Conservation (phyloP, 1,139 yeast genomes). For the Yamadazyma taylorii region DNA sequence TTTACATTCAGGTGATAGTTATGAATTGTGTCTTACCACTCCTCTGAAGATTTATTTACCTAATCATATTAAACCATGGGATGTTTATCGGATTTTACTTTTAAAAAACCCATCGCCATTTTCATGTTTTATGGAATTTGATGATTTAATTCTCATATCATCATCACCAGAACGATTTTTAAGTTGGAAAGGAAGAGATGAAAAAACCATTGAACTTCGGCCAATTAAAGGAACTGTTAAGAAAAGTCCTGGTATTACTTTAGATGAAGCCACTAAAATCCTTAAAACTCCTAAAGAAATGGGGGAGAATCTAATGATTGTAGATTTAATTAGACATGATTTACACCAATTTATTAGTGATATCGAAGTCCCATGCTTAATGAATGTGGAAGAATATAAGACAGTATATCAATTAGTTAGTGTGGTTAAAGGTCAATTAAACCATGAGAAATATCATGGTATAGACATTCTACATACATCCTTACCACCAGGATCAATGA, state of each 20-base stretch:
- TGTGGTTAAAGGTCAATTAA: conserved; percentile 70
- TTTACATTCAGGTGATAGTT: conserved; percentile 83
- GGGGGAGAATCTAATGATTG: conserved; percentile 97
- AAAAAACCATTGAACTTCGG: conserved; percentile 65
- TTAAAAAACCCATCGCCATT: conserved; percentile 88
- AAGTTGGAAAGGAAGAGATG: conserved; percentile 58
- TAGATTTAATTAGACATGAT: conserved; percentile 92
- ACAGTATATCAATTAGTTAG: conserved; percentile 92
- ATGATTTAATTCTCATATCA: conserved; percentile 70
- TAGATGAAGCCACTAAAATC: conserved; percentile 60
- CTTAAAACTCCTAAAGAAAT: conserved; percentile 87
- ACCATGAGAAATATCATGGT: conserved; percentile 51
- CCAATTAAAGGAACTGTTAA: conserved; percentile 96
- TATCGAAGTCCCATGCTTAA: conserved; percentile 74
- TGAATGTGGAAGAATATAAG: conserved; percentile 90
- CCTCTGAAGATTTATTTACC: conserved; percentile 64
- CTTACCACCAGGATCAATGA: conserved; percentile 98
- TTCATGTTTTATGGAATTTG: conserved; percentile 76
- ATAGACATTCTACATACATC: conserved; percentile 76
- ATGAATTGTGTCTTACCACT: conserved; percentile 88
- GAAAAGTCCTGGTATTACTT: conserved; percentile 53
- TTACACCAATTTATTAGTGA: conserved; percentile 65
- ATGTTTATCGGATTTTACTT: conserved; percentile 70
- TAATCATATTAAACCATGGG: conserved; percentile 61
- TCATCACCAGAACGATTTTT: conserved; percentile 95